Base-by-base conservation (phyloP, 1,284 basidiomycete species). In the Naganishia albida region DNA sequence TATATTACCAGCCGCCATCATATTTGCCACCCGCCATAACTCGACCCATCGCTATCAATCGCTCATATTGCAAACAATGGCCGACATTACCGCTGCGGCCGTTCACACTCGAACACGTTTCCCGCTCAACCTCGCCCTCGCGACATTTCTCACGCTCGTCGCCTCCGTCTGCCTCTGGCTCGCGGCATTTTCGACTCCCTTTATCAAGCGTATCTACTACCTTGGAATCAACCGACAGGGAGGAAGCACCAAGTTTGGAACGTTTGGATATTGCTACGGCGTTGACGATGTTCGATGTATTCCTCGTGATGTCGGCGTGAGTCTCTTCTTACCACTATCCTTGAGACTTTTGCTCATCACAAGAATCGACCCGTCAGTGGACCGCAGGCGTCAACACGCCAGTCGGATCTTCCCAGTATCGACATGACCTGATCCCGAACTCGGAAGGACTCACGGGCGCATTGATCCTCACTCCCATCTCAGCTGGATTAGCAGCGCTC, bases 151-250 rank as follows among this genome's bases (percentile, higher is more conserved):
- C 38, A 68, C 72, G 30, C 50, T 75, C 28, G 71, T 70, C 43
- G 74, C 70, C 7, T 70, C 73, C 23, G 68, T 77, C 51, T 72
- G 75, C 69, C 74, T 73, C 68, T 77, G 74, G 74, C 67, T 75
- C 26, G 67, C 71, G 3, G 71, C 72, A 2, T 73, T 77, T 65
- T 73, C 72, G 0, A 68, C 68, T 7, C 74, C 74, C 1, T 73
- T 65, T 67, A 73, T 72, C 69, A 73, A 74, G 54, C 39, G 51
- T 18, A 69, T 75, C 42, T 71, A 72, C 62, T 75, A 74, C 38
- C 42, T 67, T 42, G 42, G 62, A 51, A 54, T 75, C 64, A 68
- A 70, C 66, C 44, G 67, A 51, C 51, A 68, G 3, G 53, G 71
- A 43, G 69, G 65, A 48, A 67, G 69, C 52, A 48, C 70, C 72